phyloP scores from a whole-genome alignment of 352 stramenopile genomes.

The Globisporangium polare region DNA sequence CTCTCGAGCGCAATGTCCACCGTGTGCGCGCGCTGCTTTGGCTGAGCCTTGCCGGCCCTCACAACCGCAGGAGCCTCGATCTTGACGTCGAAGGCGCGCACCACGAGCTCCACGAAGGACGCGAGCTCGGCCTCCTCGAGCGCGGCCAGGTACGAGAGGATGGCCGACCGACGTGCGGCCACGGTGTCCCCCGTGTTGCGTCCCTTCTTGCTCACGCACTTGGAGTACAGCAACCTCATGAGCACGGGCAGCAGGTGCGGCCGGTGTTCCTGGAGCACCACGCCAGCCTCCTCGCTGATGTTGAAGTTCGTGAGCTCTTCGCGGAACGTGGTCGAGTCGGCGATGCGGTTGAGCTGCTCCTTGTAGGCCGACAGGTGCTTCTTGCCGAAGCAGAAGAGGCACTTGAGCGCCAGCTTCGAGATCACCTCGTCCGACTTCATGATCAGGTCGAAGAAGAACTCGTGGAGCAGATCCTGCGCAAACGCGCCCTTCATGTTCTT shows the following conservation, averaged over 20 bases:
- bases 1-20: conserved; percentile 28
- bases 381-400: conserved; percentile 81
- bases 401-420: conserved; percentile 84
- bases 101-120: conserved; percentile 87
- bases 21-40: background rate
- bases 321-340: conserved; percentile 77
- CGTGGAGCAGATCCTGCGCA: conserved; percentile 69
- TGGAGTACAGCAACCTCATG: conserved; percentile 87
- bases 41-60: background rate
- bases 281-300: conserved; percentile 57
- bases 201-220: conserved; percentile 86
- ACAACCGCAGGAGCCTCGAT: conserved; percentile 19
- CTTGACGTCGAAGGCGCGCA: conserved; percentile 79
- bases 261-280: conserved; percentile 81
- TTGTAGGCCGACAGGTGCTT: conserved; percentile 86
- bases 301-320: conserved; percentile 91
- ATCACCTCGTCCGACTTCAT: conserved; percentile 88
- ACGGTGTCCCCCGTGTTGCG: conserved; percentile 83
- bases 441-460: conserved; percentile 85
- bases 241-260: conserved; percentile 78
- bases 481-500: conserved; percentile 88
- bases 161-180: conserved; percentile 78
- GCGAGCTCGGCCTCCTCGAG: conserved; percentile 71
- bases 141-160: conserved; percentile 87
- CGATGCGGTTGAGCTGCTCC: conserved; percentile 76